Evolutionary conservation across 257 asterid species (phyloP).

Genomic region (Solanum phureja): DNA sequence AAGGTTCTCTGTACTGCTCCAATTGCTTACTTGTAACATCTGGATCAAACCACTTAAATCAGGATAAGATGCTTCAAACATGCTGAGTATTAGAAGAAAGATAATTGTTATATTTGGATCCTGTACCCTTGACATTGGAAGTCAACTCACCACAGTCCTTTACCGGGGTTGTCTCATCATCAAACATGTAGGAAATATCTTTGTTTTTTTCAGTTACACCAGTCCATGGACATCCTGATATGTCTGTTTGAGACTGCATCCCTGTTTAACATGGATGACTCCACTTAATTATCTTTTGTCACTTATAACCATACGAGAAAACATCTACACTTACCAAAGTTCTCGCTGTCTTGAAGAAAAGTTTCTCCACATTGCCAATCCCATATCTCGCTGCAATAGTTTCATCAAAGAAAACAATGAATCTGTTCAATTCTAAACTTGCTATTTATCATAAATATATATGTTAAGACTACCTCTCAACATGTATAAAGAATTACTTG

Average conservation of each 20-base stretch:
- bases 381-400: constrained; percentile 7
- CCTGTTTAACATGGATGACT: neutral
- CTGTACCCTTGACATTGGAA: neutral
- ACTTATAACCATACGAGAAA: neutral
- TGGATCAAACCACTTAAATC: constrained; percentile 1
- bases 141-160: constrained; percentile 15
- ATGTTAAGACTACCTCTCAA: neutral
- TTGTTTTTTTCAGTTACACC: neutral
- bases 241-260: neutral
- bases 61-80: neutral
- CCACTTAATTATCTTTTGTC: neutral
- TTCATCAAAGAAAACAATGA: neutral
- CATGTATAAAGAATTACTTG: neutral
- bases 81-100: neutral
- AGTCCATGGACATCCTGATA: constrained; percentile 7
- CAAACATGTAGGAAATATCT: constrained; percentile 7
- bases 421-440: neutral
- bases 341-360: constrained; percentile 2
- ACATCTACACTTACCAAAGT: neutral
- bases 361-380: constrained; percentile 10
- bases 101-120: neutral
- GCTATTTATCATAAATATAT: neutral
- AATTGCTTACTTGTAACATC: constrained; percentile 26
- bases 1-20: constrained; percentile 30
- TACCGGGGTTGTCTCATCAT: constrained; percentile 15